These are phyloP conservation scores for Carex parvula DNA, from an alignment of 176 grass and related monocot species.

Conservation along the genomic window DNA sequence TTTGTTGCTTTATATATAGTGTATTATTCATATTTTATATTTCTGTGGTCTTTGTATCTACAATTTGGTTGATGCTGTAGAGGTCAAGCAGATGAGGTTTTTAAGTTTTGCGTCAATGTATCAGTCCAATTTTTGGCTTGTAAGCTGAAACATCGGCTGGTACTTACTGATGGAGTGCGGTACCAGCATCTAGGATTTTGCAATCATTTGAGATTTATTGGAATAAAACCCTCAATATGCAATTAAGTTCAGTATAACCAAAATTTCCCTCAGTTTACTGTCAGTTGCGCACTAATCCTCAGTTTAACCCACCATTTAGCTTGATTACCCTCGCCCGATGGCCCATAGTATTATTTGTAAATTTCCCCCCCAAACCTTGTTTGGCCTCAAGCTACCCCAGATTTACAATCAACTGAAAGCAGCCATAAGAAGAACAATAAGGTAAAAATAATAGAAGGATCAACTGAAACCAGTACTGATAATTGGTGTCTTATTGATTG, in stretches of 20 bases:
- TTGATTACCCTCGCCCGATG: neutral
- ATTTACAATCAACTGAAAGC: neutral
- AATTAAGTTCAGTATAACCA: neutral
- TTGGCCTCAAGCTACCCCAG: neutral
- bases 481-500: neutral
- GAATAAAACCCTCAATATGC: neutral
- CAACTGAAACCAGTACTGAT: neutral
- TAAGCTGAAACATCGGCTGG: constrained; percentile 37
- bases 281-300: neutral
- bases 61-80: neutral
- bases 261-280: neutral
- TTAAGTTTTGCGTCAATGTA: neutral
- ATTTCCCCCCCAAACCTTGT: neutral
- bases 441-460: no score
- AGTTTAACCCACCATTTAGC: neutral
- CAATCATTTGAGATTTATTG: neutral
- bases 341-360: neutral
- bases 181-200: neutral
- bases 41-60: neutral
- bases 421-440: neutral
- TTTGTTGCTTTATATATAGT: constrained; percentile 3
- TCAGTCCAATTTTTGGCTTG: constrained; percentile 2
- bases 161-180: constrained; percentile 29
- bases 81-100: neutral
- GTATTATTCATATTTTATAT: neutral